Evolutionary conservation across 169 alveolate species (phyloP).

Genomic region (Babesia bigemina): DNA sequence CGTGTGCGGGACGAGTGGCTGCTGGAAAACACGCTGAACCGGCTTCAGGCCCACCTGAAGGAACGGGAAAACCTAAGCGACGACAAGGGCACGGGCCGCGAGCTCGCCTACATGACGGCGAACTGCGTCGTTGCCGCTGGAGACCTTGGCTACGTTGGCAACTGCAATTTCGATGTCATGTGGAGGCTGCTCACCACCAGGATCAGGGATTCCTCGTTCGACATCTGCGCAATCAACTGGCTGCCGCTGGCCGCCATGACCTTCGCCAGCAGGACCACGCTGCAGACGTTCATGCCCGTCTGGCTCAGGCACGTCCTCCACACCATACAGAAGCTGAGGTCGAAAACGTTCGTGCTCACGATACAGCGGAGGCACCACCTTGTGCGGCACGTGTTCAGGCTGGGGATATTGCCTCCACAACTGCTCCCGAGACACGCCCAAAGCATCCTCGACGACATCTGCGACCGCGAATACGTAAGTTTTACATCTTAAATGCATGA

Average conservation of each 20-base stretch:
- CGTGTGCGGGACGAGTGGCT: constrained; percentile 53
- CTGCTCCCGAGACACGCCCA: constrained; percentile 21
- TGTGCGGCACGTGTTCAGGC: constrained; percentile 51
- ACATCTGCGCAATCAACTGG: constrained; percentile 68
- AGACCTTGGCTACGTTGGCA: constrained; percentile 56
- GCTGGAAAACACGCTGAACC: constrained; percentile 4
- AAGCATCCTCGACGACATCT: constrained; percentile 46
- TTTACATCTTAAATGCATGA: not conserved
- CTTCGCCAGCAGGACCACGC: constrained; percentile 58
- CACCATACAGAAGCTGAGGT: constrained; percentile 53
- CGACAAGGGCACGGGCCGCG: not conserved
- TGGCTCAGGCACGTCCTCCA: constrained; percentile 59
- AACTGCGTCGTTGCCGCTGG: constrained; percentile 47
- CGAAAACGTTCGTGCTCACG: constrained; percentile 59
- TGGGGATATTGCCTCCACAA: constrained; percentile 53
- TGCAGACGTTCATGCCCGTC: constrained; percentile 58
- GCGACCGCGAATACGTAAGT: constrained; percentile 58
- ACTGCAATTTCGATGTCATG: constrained; percentile 41
- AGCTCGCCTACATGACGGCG: constrained; percentile 30
- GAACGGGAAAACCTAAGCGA: not conserved
- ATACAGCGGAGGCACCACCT: constrained; percentile 58
- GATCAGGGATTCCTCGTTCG: constrained; percentile 52
- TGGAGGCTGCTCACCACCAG: constrained; percentile 51
- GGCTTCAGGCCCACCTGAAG: constrained; percentile 7
- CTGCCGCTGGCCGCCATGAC: constrained; percentile 63